A percentile compares a stretch with the other conserved stretches of the same genome.
These are phyloP conservation scores for Dioscorea alata DNA, from an alignment of 106 monocot genomes.

Conservation along the genomic window DNA sequence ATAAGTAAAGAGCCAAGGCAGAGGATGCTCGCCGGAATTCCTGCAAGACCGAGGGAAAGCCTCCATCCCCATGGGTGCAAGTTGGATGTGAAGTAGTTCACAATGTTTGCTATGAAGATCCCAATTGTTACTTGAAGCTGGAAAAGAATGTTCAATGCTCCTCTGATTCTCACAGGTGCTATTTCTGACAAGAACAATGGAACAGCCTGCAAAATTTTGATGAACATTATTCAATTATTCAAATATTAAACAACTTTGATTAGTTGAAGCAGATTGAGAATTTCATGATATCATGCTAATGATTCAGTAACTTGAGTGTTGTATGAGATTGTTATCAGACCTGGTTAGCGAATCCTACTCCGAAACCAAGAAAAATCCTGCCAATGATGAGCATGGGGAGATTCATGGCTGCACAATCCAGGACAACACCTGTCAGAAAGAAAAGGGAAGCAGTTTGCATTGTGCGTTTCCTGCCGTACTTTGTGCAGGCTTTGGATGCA, in stretches of 20 bases:
- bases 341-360: conserved; percentile 49
- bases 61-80: background rate
- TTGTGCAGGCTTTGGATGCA: conserved; percentile 25
- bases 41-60: background rate
- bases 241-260: no score
- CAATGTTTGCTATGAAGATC: conserved; percentile 1
- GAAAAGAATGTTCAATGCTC: background rate
- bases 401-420: conserved; percentile 34
- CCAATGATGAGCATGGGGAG: conserved; percentile 39
- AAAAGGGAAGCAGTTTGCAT: conserved; percentile 34
- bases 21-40: background rate
- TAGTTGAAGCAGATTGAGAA: no score
- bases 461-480: conserved; percentile 25
- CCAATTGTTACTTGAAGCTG: background rate
- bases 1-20: background rate
- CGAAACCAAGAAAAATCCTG: conserved; percentile 40
- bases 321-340: background rate
- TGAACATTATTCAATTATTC: no score
- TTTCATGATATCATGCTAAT: no score
- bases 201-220: background rate
- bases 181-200: background rate
- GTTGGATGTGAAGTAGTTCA: background rate
- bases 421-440: conserved; percentile 42
- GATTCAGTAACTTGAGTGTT: no score
- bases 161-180: background rate